Evolutionary conservation across 2,329 filamentous ascomycete species (phyloP).

Genomic region (Corniculantispora saksenae): DNA sequence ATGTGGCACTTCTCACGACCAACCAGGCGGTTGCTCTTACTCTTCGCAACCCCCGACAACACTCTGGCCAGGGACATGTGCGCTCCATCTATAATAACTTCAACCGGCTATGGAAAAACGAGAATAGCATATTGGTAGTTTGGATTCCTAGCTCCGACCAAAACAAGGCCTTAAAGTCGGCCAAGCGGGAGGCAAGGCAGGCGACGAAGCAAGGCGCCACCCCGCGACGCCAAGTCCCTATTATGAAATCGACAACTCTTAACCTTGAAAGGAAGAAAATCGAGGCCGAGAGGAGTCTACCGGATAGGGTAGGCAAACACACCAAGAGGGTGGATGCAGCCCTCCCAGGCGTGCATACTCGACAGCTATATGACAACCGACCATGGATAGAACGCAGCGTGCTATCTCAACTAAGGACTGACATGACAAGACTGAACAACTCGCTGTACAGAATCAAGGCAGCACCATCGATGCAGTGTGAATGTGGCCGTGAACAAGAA

Average conservation of each 20-base stretch:
- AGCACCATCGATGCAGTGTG: background rate
- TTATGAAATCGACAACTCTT: too few species aligned
- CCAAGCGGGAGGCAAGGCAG: background rate
- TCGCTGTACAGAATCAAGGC: background rate
- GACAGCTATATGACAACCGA: conserved; percentile 23
- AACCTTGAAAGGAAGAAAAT: background rate
- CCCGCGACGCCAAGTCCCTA: background rate
- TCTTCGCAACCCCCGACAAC: too few species aligned
- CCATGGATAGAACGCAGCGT: background rate
- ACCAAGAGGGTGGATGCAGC: conserved; percentile 22
- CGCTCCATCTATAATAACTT: too few species aligned
- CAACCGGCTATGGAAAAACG: too few species aligned
- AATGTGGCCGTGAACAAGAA: background rate
- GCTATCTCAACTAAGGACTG: background rate
- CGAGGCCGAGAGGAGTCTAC: conserved; percentile 6
- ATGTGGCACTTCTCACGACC: too few species aligned
- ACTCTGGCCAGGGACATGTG: too few species aligned
- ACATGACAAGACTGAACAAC: background rate
- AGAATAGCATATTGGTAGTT: too few species aligned
- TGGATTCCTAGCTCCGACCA: too few species aligned
- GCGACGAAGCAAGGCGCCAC: background rate
- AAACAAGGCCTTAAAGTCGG: too few species aligned
- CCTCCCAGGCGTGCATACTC: conserved; percentile 23
- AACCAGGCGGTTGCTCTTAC: too few species aligned
- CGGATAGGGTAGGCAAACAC: conserved; percentile 15